Evolutionary conservation across 306 rosid genomes (phyloP), one percentile per base, ranked within the genome.

Genomic region (Quercus gilva): DNA sequence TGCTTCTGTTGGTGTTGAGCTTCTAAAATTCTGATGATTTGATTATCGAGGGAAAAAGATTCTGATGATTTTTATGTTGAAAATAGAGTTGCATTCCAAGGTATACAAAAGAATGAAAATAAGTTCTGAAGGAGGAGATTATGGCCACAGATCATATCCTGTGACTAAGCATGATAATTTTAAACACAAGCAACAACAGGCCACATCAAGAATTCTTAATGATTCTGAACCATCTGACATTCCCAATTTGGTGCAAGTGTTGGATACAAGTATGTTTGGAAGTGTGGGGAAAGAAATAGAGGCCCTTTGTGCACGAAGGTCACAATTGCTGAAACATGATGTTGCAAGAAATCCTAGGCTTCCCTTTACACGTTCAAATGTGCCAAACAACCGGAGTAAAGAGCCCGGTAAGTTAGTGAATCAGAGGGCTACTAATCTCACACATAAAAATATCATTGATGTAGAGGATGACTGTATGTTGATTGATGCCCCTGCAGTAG

Each of bases 261-360:
- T 60, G 67, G 67, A 60, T 25, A 59, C 67, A 60, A 60, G 67
- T 3, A 60, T 21, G 67, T 25, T 72, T 72, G 75, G 75, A 28
- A 72, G 75, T 52, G 23, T 51, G 20, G 15, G 60, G 8, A 72
- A 26, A 51, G 75, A 72, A 13, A 72, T 51, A 45, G 60, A 72
- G 41, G 49, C 49, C 41, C 73, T 68, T 68, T 33, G n/a, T 29
- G 73, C 73, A 14, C 29, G 14, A 28, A 71, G 60, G 37, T 11
- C 41, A 55, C 75, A 18, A 43, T 5, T 72, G 33, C 20, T 26
- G 60, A 72, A 51, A 19, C 26, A 12, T 51, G 31, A 45, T 17
- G 25, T 45, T 45, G 58, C 29, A 21, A 49, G 4, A 26, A 21
- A 51, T 71, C 35, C 59, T 13, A 52, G 26, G 18, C 29, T 43